Base-by-base conservation (phyloP, 1,139 yeast species). In the Meyerozyma guilliermondii region DNA sequence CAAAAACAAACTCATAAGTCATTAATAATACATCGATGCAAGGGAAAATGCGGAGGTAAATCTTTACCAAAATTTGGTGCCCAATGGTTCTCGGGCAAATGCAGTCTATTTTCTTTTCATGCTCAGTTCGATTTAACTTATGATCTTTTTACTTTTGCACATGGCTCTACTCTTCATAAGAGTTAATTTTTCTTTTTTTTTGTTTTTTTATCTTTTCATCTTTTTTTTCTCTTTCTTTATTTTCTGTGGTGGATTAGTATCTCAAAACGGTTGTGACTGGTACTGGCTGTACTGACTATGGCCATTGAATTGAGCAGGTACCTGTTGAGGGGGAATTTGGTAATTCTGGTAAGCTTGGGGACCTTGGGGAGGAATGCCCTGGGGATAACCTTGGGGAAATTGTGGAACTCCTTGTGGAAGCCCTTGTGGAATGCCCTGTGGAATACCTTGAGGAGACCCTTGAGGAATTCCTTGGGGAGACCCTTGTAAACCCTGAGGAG, bases 321-420 rank as follows among this genome's bases (percentile, higher is more conserved):
- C 35, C 18, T 29, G 34, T 17, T 28, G 35, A 13, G 27, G 39
- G 23, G 36, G 34, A 26, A 36, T 28, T 30, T 29, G 42, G 33
- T 36, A 22, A 53, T 42, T 50, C 60, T 18, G 51, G 54, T n/a
- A 26, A 10, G 22, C 22, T 20, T 20, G 22, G 22, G 22, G 22
- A 20, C 7, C 10, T 37, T 37, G 39, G n/a, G n/a, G n/a, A 11
- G 39, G 35, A n/a, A 37, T n/a, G 2, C 23, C 26, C 18, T 37
- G 39, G 2, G 39, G 39, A 24, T 2, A 5, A 7, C 16, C 23
- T 4, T 27, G 30, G 5, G n/a, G 30, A 27, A 13, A 6, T 11
- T 27, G 30, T n/a, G n/a, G 30, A 27, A 13, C 7, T 11, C 14
- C 14, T 5, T 27, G 30, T 27, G 30, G 30, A 3, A 29, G 3